Percentiles rank a stretch among this genome's conserved stretches.
Evolutionary conservation across 768 basidiomycete species (phyloP).

Genomic region (Hericium erinaceus): DNA sequence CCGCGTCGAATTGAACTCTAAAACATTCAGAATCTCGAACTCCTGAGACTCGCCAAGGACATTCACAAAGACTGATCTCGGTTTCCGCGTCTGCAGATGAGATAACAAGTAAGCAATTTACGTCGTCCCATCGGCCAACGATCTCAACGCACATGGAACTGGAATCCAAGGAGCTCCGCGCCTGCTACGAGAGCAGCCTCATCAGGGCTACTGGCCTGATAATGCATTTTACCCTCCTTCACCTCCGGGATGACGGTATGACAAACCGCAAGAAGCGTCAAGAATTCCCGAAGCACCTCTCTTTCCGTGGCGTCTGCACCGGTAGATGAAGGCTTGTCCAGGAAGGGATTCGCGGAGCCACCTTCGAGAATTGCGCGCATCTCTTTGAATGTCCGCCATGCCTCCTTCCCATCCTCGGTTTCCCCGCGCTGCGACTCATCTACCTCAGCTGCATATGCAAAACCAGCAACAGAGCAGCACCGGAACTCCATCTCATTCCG

Average conservation of each 20-base stretch:
- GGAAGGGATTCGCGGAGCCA: slow-evolving; percentile 38
- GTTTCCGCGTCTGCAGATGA: slow-evolving; percentile 73
- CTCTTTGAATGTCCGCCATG: slow-evolving; percentile 77
- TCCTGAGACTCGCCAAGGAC: slow-evolving; percentile 64
- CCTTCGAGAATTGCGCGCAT: slow-evolving; percentile 49
- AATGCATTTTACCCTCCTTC: slow-evolving; percentile 81
- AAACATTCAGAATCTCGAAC: slow-evolving; percentile 90
- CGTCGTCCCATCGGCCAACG: slow-evolving; percentile 15
- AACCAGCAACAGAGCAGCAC: slow-evolving; percentile 81
- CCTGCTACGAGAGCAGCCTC: slow-evolving; percentile 94
- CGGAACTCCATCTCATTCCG: slow-evolving; percentile 98
- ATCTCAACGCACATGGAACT: slow-evolving; percentile 70
- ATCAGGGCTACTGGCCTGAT: slow-evolving; percentile 95
- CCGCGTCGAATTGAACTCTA: slow-evolving; percentile 97
- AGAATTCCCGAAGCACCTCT: slow-evolving; percentile 23
- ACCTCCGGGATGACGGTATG: slow-evolving; percentile 97
- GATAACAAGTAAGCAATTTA: background rate
- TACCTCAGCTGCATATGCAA: slow-evolving; percentile 83
- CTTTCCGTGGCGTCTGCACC: slow-evolving; percentile 24
- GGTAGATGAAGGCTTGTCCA: slow-evolving; percentile 26
- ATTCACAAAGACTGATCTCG: slow-evolving; percentile 88
- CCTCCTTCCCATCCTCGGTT: slow-evolving; percentile 42
- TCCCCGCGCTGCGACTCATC: slow-evolving; percentile 72
- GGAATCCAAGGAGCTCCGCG: slow-evolving; percentile 85
- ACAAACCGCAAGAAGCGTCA: slow-evolving; percentile 69